Evolutionary conservation across 192 early-diverging fungal genomes (phyloP).

Genomic region (Chytriomyces sp.): DNA sequence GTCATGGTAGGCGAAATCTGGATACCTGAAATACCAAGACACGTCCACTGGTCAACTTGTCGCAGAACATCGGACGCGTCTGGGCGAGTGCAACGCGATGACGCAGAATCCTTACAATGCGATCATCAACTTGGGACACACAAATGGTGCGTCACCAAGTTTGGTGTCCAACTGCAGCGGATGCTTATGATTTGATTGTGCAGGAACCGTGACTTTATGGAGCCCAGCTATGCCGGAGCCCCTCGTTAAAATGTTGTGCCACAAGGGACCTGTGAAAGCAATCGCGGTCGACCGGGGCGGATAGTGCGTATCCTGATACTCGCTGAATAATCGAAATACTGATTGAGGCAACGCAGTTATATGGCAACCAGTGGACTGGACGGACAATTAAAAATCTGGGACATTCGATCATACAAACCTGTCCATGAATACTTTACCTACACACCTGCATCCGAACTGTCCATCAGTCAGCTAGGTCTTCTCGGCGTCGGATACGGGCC

Average conservation of each 20-base stretch:
- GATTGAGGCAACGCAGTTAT: constrained; percentile 60
- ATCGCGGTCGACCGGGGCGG: constrained; percentile 76
- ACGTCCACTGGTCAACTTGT: constrained; percentile 86
- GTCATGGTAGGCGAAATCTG: constrained; percentile 65
- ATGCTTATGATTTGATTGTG: background rate
- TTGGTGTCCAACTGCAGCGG: constrained; percentile 15
- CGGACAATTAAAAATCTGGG: constrained; percentile 90
- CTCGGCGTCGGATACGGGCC: constrained; percentile 82
- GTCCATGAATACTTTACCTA: constrained; percentile 81
- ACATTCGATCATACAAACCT: constrained; percentile 79
- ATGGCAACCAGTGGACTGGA: constrained; percentile 94
- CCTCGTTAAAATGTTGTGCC: constrained; percentile 93
- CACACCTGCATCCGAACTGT: constrained; percentile 74
- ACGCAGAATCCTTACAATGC: constrained; percentile 90
- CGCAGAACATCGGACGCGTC: constrained; percentile 73
- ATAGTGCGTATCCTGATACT: constrained; percentile 29
- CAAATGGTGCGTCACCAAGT: constrained; percentile 59
- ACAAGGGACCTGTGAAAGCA: constrained; percentile 80
- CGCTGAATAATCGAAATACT: background rate
- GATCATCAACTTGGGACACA: constrained; percentile 88
- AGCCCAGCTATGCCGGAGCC: constrained; percentile 80
- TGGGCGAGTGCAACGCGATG: constrained; percentile 82
- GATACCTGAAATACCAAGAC: constrained; percentile 90
- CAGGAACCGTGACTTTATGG: constrained; percentile 84
- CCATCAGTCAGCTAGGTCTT: constrained; percentile 83